A percentile compares a stretch with the other conserved stretches of the same genome.
phyloP scores from a whole-genome alignment of 2,329 filamentous ascomycete species.

The Parastagonospora avenae region DNA sequence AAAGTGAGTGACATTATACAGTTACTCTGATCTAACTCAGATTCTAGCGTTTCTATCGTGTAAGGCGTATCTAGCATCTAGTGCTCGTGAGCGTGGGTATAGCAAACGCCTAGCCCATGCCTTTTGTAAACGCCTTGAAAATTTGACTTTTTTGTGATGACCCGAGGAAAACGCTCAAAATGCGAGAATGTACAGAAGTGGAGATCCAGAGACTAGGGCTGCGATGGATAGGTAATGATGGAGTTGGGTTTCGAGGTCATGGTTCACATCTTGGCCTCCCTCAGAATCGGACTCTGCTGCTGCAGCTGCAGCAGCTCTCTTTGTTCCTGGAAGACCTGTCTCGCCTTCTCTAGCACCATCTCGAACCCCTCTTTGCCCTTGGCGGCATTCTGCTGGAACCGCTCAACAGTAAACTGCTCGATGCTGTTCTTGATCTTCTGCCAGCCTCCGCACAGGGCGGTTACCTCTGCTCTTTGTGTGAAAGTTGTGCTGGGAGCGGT shows the following conservation, averaged over 20 bases:
- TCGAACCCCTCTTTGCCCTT: constrained; percentile 96
- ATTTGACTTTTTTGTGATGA: constrained; percentile 1
- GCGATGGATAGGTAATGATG: background rate
- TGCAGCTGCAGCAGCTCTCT: constrained; percentile 64
- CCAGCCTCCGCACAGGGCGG: constrained; percentile 94
- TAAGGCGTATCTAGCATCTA: constrained; percentile 1
- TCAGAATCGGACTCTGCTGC: constrained; percentile 39
- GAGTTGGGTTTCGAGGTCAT: background rate
- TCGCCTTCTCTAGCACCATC: constrained; percentile 89
- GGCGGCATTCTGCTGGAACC: constrained; percentile 89
- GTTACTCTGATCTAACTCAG: constrained; percentile 4
- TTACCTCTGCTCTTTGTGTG: constrained; percentile 88
- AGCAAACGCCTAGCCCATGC: constrained; percentile 2
- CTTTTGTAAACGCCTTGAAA: constrained; percentile 6
- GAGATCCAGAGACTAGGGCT: background rate
- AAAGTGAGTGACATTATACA: constrained; percentile 6
- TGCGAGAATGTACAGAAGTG: background rate
- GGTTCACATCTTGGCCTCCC: constrained; percentile 38
- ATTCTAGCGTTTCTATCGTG: constrained; percentile 7
- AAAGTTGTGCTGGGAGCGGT: constrained; percentile 71
- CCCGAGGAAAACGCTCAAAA: background rate
- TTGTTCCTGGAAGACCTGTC: constrained; percentile 90
- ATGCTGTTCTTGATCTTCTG: constrained; percentile 96
- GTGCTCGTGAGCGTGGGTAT: constrained; percentile 4
- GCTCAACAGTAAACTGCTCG: constrained; percentile 85